Evolutionary conservation across 257 asterid species (phyloP).

Genomic region (Solanum virginianum): DNA sequence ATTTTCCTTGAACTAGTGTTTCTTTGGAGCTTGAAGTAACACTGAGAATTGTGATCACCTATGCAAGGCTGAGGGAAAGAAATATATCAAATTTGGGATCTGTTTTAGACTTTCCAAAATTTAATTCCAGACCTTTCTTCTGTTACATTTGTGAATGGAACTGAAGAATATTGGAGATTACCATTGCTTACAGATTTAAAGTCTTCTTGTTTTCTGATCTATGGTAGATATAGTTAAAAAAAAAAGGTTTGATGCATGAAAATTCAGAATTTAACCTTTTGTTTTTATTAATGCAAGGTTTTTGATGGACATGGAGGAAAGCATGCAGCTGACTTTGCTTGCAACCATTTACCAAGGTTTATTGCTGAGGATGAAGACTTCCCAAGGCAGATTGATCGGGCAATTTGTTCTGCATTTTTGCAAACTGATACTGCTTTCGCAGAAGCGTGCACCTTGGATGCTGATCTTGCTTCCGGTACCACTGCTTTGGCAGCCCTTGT

Average conservation of each 20-base stretch:
- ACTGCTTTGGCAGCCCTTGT: constrained; percentile 90
- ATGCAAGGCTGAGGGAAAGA: not conserved
- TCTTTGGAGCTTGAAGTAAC: not conserved
- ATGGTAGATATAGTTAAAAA: not conserved
- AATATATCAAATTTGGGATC: not conserved
- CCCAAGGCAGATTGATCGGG: constrained; percentile 64
- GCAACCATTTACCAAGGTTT: constrained; percentile 74
- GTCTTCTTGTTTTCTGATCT: not conserved
- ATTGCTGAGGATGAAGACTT: constrained; percentile 61
- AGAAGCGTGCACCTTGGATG: constrained; percentile 71
- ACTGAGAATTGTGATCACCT: not conserved
- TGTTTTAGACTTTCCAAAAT: not conserved
- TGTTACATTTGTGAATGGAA: not conserved
- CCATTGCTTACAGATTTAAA: not conserved
- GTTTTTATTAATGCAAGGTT: constrained; percentile 33
- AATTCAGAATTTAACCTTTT: not conserved
- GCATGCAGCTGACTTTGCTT: constrained; percentile 93
- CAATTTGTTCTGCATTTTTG: constrained; percentile 62
- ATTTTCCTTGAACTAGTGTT: not conserved
- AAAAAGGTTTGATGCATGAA: not conserved
- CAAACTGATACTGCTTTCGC: constrained; percentile 89
- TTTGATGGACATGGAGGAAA: constrained; percentile 99
- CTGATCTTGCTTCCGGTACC: constrained; percentile 94
- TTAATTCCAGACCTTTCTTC: not conserved
- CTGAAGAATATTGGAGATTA: not conserved